Conservation (phyloP, 2,329 filamentous ascomycete genomes). For the Grosmannia penicillata region DNA sequence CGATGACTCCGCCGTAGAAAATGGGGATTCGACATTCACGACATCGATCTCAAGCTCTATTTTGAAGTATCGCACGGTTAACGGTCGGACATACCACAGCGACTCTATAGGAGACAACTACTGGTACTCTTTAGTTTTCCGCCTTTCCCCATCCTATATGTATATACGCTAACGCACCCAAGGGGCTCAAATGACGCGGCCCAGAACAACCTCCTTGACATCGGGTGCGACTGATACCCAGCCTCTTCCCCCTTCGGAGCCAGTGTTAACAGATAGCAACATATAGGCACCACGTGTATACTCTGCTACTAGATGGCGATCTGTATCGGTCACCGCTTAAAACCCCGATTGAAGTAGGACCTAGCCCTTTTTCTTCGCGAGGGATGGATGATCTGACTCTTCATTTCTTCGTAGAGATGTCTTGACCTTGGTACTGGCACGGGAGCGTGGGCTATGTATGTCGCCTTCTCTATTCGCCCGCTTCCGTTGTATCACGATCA, state of each 20-base stretch:
- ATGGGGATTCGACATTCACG: too few relatives aligned
- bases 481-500: neutral
- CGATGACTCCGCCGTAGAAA: too few relatives aligned
- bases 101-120: too few relatives aligned
- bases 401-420: neutral
- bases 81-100: neutral
- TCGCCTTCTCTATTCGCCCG: neutral
- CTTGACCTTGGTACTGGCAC: neutral
- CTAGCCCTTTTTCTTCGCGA: neutral
- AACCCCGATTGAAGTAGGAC: neutral
- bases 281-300: neutral
- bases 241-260: too few relatives aligned
- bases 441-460: conserved; percentile 1
- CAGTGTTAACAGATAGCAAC: neutral
- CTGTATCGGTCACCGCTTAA: neutral
- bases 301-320: neutral
- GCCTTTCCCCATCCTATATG: too few relatives aligned
- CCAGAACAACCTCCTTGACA: neutral
- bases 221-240: neutral
- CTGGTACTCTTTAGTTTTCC: neutral
- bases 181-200: neutral
- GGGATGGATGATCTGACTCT: neutral
- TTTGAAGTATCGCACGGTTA: neutral
- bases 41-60: too few relatives aligned
- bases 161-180: too few relatives aligned